Evolutionary conservation across 2,329 filamentous ascomycete species (phyloP), one percentile per base, ranked within the genome.

Genomic region (Elsinoe arachidis): DNA sequence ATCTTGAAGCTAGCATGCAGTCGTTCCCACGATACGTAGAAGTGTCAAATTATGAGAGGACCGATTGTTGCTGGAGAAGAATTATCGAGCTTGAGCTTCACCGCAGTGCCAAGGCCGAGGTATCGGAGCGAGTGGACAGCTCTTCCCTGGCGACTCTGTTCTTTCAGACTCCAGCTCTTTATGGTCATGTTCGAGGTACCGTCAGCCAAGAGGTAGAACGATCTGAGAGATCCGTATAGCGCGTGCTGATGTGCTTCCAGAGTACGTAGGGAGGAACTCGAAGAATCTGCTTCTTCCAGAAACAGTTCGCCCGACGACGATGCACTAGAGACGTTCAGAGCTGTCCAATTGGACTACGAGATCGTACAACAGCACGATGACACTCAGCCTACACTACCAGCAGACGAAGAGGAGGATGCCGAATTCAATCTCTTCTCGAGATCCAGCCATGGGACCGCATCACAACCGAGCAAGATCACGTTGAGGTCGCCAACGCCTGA

Each of bases 391-490:
- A 19, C 55, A 23, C 9, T 14, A 17, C 47, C 60, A 17, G 49
- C 57, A 2, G 58, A 59, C 1, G 58, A 63, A n/a, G 63, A 62
- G 3, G 64, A 65, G 21, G 64, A 67, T 19, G 54, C 65, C 44
- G 63, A 64, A 12, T 67, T 67, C 58, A 61, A 61, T 4, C 61
- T 67, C 5, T 67, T 67, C 58, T 63, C 65, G 19, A 58, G 61
- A 14, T 57, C 56, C 3, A 62, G 54, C 23, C 3, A 15, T 35
- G 17, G 59, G 15, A 44, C 38, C 5, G 39, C 57, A 33, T 49
- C 52, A 9, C 55, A 57, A 2, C 23, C 58, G 14, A 52, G 55
- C 37, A 64, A 60, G 34, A 65, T 66, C 26, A 57, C 61, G 2
- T 57, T 66, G 26, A 62, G 64, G 4, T 65, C 64, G 9, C 63